Evolutionary conservation across 495 filamentous ascomycete species (phyloP), one percentile per base, ranked within the genome.

Genomic region (Jackrogersella multiformis): DNA sequence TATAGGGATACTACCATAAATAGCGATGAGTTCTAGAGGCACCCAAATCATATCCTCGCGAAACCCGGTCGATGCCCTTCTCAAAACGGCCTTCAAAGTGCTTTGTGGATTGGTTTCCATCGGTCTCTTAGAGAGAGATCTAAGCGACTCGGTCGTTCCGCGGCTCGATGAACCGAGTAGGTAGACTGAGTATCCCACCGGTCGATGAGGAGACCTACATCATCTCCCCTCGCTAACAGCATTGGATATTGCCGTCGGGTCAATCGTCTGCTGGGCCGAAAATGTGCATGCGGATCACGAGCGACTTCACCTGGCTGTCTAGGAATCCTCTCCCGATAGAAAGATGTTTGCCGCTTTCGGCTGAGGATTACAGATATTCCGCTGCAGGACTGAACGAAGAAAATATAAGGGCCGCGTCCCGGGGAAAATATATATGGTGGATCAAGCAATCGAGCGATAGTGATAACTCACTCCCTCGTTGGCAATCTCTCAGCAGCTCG

Each of bases 131-230:
- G n/a, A 24, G 10, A 30, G 26, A 30, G n/a, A n/a, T n/a, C n/a
- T 30, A 3, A 3, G 26, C 26, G 21, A 2, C 12, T 46, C 42
- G 21, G 42, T 46, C 42, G 42, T 46, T 46, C 42, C 9, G 20
- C 42, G 42, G 42, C 21, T 26, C 42, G 42, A 26, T 24, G 42
- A 46, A n/a, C 42, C 42, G 42, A 46, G 15, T n/a, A n/a, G 32
- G 30, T 28, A 53, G 32, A 46, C 49, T 30, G 49, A 53, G 16
- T n/a, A 16, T 53, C 49, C 49, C 49, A 53, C 49, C 49, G 49
- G 30, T 23, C 16, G 18, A 53, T 5, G 46, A 28, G 18, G 21
- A 12, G 32, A 36, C 49, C 35, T n/a, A n/a, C n/a, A n/a, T 13
- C 35, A 18, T 53, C 30, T 30, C n/a, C 49, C 13, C 12, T 36